Base-by-base conservation (phyloP, 2,329 filamentous ascomycete species). In the Xylariaceae sp. region DNA sequence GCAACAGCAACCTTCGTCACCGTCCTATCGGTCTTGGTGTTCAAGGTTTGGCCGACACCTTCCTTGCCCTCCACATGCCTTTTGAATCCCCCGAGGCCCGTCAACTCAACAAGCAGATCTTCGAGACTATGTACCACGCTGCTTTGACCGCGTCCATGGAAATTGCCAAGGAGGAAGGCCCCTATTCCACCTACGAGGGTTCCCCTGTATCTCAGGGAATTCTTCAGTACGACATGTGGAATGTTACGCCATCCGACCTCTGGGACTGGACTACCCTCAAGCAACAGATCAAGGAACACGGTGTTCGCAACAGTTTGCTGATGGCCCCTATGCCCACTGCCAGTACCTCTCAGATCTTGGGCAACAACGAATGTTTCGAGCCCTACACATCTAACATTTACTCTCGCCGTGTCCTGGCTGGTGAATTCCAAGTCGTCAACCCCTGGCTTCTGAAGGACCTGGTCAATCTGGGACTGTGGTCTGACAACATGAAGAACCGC, bases 361-460 rank as follows among this genome's bases (percentile, higher is more conserved):
- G 94, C 70, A 96, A 97, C 84, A 99, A 99, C 75, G 94, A 99
- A 79, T 99, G 94, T 82, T 99, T 99, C 74, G 94, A 99, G 82
- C 94, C 94, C 47, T 99, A 99, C 80, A 99, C 94, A 3, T 97
- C 93, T 69, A 99, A 99, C 83, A 99, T 99, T 76, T 99, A 99
- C 82, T 96, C 93, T 69, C 93, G 94, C 65, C 93, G 94, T 82
- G 94, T 99, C 58, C 82, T 99, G 69, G 94, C 94, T 67, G 94
- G 94, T 69, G 94, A 99, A 76, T 99, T 99, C 86, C 94, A 99
- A 79, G 91, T 99, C 57, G 94, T 99, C 75, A 99, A 99, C 81
- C 94, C 94, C 55, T 99, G 94, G 94, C 79, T 99, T 64, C 86
- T 99, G 62, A 97, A 96, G 82, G 94, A 99, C 71, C 86, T 99